phyloP scores from a whole-genome alignment of 345 rosid species.

The Bretschneidera sinensis region DNA sequence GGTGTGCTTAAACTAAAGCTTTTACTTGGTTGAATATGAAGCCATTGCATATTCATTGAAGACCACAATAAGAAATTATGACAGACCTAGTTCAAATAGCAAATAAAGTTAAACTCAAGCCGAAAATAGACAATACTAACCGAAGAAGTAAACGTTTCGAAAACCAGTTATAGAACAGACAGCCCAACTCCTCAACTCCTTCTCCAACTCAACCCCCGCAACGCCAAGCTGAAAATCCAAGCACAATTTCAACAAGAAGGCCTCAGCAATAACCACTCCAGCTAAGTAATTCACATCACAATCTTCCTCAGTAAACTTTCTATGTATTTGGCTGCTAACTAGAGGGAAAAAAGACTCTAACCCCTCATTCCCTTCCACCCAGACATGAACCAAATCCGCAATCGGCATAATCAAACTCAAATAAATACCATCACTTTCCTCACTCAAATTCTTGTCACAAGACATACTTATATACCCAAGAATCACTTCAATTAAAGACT shows the following conservation, averaged over 20 bases:
- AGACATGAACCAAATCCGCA: conserved; percentile 36
- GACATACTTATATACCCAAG: conserved; percentile 42
- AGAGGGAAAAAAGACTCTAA: conserved; percentile 37
- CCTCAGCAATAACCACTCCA: conserved; percentile 43
- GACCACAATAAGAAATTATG: neutral
- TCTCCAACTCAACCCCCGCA: conserved; percentile 28
- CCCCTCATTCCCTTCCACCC: conserved; percentile 29
- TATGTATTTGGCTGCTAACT: conserved; percentile 22
- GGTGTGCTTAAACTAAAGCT: no score
- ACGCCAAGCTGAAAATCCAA: conserved; percentile 25
- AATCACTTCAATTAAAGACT: conserved; percentile 36
- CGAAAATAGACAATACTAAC: conserved; percentile 29
- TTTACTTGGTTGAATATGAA: no score
- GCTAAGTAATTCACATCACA: conserved; percentile 39
- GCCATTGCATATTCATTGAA: neutral
- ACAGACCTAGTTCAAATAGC: neutral
- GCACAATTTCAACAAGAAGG: conserved; percentile 49
- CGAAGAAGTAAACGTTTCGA: conserved; percentile 42
- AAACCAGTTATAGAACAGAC: conserved; percentile 43
- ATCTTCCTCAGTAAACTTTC: conserved; percentile 21
- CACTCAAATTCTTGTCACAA: conserved; percentile 22
- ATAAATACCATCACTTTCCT: conserved; percentile 10
- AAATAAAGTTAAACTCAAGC: neutral
- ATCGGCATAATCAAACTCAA: conserved; percentile 21
- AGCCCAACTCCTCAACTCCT: conserved; percentile 41